These are phyloP conservation scores for Malus domestica DNA, from an alignment of 306 rosid genomes.

Conservation along the genomic window DNA sequence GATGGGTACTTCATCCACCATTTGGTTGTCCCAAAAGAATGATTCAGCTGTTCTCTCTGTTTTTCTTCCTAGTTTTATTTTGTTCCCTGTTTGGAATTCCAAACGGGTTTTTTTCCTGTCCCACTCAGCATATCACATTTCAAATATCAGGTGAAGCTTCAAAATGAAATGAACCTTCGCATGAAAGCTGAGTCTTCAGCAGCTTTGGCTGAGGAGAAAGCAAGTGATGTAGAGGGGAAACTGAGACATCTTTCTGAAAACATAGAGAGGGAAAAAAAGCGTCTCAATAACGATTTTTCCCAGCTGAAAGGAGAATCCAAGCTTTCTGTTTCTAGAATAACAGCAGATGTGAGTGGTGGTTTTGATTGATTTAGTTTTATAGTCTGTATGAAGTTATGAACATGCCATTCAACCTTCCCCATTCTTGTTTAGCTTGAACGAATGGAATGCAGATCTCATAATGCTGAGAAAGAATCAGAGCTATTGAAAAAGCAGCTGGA, in stretches of 20 bases:
- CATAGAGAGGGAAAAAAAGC: conserved; percentile 53
- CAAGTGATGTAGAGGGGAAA: conserved; percentile 46
- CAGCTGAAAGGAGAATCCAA: conserved; percentile 62
- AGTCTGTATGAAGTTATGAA: neutral
- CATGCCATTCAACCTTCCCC: conserved; percentile 10
- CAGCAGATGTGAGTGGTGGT: conserved; percentile 50
- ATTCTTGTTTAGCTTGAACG: conserved; percentile 58
- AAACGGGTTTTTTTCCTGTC: neutral
- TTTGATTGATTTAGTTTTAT: conserved; percentile 7
- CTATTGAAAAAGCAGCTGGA: conserved; percentile 64
- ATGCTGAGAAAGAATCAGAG: conserved; percentile 67
- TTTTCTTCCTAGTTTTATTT: neutral
- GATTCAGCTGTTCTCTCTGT: neutral
- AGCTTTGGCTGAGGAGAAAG: conserved; percentile 65
- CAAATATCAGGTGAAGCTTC: conserved; percentile 59
- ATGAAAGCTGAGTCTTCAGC: conserved; percentile 59
- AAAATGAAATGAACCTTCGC: conserved; percentile 60
- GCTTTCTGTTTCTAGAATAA: conserved; percentile 59
- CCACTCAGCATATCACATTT: neutral
- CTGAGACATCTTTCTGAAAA: conserved; percentile 53
- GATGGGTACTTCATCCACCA: neutral
- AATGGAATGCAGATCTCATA: conserved; percentile 67
- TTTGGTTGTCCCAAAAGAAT: neutral
- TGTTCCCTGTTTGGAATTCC: neutral
- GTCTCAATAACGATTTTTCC: conserved; percentile 45